Evolutionary conservation across 139 green algal species (phyloP), one percentile per base, ranked within the genome.

Genomic region (Ettlia oleoabundans): DNA sequence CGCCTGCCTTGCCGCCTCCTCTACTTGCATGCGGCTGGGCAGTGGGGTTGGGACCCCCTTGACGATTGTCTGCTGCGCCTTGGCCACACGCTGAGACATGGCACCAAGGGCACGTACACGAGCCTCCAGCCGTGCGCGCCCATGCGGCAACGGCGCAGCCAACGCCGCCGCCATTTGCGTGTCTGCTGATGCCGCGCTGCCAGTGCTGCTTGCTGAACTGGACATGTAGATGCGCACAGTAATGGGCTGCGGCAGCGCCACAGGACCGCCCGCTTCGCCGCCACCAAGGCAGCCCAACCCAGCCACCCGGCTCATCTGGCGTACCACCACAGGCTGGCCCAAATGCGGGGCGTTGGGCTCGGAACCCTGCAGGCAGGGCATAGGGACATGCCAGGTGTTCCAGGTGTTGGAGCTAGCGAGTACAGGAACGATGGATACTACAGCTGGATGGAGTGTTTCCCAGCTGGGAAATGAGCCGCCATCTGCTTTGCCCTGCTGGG

Each of bases 11-110:
- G 64, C 71, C 5, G 81, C 58, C 40, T 79, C 53, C 38, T 41
- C 53, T 4, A 22, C 40, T 51, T 63, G 51, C 24, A 4, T 38
- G 22, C 40, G 41, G 10, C 70, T 61, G 43, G 83, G 84, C 55
- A 88, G 38, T 13, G 64, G 40, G 2, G 84, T 86, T n/a, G 84
- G 84, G 61, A 88, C 79, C 1, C 84, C 84, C 42, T 88, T 88
- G 21, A 88, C 35, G 3, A 85, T 78, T 1, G 69, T 58, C 64
- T 88, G 75, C 68, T 88, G 53, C 62, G 84, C 84, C 37, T 73
- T 33, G 24, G 47, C 58, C 62, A 85, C 71, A 1, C 84, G 70
- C 28, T 70, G 70, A 15, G 51, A 30, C 84, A 88, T 88, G 18
- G 37, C 35, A n/a, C 83, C 80, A 51, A 88, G 61, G 0, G 63